Base-by-base conservation (phyloP, 345 rosid genomes). In the Aquilaria malaccensis region DNA sequence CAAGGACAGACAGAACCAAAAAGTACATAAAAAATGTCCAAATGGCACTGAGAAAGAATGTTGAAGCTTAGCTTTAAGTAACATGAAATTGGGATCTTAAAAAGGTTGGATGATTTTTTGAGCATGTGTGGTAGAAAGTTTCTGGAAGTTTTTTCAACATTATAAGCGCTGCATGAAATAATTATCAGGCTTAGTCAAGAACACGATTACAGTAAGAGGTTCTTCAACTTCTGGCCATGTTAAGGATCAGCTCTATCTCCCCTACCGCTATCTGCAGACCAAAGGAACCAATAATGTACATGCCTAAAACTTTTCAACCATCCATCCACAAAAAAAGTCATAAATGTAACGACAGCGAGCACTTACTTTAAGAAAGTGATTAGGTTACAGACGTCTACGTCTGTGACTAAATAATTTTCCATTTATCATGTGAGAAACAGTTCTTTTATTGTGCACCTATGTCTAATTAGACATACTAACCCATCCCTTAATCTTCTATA, bases 181-280 rank as follows among this genome's bases (percentile, higher is more conserved):
- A 9, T 22, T 29, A 22, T 57, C 12, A 37, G 48, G 14, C 43
- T 12, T 62, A 32, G 33, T 56, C 32, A 61, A 49, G 56, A 37
- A 64, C 37, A 47, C 55, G 62, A 74, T 70, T 79, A 87, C 99
- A 66, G 73, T 76, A 55, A 94, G 68, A 60, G 96, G 99, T 48
- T 95, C 99, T 82, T 88, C 93, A 60, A 85, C 78, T 74, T 86
- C 97, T 52, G 95, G 92, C 99, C 99, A 94, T 41, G 65, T 67
- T 10, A 72, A 68, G 87, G 78, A 73, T 94, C 89, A 56, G 75
- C 96, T 85, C 97, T 79, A 76, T 94, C 96, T 50, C 99, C 99
- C 74, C 83, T 81, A 30, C 99, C 99, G 33, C 51, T 82, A 61
- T 80, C 85, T 2, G 99, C 97, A 74, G 99, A 94, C 99, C 88